Conservation (phyloP, 257 asterid species). For the Fraxinus quadrangulata region DNA sequence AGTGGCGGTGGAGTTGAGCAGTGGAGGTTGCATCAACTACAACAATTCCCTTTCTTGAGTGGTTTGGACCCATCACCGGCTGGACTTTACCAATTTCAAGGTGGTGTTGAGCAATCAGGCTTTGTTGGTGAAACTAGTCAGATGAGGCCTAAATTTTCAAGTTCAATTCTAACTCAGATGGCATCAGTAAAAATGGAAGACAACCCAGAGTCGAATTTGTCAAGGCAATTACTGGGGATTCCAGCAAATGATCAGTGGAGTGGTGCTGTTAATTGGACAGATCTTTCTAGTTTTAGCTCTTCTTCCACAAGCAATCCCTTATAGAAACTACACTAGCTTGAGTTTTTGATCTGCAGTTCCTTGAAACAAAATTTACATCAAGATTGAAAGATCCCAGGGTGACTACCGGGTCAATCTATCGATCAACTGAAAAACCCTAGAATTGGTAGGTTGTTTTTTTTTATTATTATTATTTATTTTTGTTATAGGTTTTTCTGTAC, state of each 20-base stretch:
- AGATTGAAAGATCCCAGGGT: background rate
- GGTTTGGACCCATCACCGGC: conserved; percentile 28
- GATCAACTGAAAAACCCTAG: conserved; percentile 57
- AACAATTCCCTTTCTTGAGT: conserved; percentile 64
- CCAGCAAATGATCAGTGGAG: conserved; percentile 52
- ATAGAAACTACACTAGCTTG: conserved; percentile 18
- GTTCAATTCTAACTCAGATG: conserved; percentile 48
- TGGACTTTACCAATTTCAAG: conserved; percentile 40
- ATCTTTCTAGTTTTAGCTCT: conserved; percentile 74
- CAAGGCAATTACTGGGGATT: conserved; percentile 58
- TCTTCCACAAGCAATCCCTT: conserved; percentile 67
- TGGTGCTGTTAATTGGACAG: conserved; percentile 54
- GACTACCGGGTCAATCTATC: background rate
- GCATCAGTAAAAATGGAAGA: conserved; percentile 74
- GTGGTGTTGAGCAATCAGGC: conserved; percentile 40
- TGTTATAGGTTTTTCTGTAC: conserved; percentile 11
- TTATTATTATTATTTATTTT: conserved; percentile 18
- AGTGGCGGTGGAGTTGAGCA: conserved; percentile 51
- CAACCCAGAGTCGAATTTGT: conserved; percentile 43
- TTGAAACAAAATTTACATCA: background rate
- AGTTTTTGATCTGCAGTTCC: background rate
- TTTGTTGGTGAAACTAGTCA: conserved; percentile 46
- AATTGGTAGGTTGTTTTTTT: conserved; percentile 39
- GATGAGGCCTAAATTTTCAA: conserved; percentile 47
- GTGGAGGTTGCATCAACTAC: conserved; percentile 65